Conservation (phyloP, 345 rosid genomes). For the Microcos paniculata region DNA sequence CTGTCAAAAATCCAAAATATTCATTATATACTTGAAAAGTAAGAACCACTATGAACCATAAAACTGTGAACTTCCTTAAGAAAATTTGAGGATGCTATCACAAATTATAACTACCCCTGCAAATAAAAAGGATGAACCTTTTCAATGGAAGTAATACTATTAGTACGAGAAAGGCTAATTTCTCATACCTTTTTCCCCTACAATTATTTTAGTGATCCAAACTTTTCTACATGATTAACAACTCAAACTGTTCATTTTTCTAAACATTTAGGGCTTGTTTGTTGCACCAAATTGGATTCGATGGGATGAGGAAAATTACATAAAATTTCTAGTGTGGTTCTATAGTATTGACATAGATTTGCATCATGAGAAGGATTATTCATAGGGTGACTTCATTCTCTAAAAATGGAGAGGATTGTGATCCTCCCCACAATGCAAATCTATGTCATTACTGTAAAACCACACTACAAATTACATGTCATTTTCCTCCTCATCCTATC, state of each 20-base stretch:
- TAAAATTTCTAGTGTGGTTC: too few relatives aligned
- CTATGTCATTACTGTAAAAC: too few relatives aligned
- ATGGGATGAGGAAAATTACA: too few relatives aligned
- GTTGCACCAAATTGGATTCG: too few relatives aligned
- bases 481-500: too few relatives aligned
- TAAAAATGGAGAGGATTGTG: too few relatives aligned
- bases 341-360: too few relatives aligned
- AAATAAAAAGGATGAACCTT: background rate
- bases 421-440: too few relatives aligned
- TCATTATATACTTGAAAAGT: background rate
- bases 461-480: too few relatives aligned
- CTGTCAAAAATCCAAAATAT: slow-evolving; percentile 34
- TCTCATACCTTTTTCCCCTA: background rate
- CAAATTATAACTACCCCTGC: background rate
- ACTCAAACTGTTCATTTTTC: background rate
- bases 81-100: background rate
- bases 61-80: background rate
- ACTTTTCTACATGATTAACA: background rate
- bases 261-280: too few relatives aligned
- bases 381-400: too few relatives aligned
- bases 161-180: background rate
- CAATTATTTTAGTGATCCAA: background rate
- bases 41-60: background rate
- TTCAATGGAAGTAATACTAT: background rate
- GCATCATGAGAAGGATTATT: too few relatives aligned